Evolutionary conservation across 2,329 filamentous ascomycete genomes (phyloP).

Genomic region (Tolypocladium endophyticum): DNA sequence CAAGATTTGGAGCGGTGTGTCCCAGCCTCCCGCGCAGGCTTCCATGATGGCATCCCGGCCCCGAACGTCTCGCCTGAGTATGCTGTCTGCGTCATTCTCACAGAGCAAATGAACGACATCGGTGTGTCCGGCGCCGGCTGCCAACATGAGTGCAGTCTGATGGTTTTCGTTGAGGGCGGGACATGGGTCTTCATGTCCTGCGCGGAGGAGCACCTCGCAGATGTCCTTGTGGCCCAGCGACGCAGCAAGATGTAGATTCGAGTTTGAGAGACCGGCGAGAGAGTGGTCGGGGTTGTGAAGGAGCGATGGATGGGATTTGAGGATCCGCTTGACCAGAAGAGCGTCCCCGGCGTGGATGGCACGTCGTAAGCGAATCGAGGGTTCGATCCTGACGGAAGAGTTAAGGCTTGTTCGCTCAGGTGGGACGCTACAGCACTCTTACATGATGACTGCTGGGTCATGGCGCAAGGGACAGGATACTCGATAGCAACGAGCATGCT

Average conservation of each 20-base stretch:
- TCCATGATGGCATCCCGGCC: constrained; percentile 67
- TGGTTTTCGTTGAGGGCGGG: constrained; percentile 70
- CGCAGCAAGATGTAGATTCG: constrained; percentile 72
- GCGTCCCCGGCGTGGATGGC: constrained; percentile 68
- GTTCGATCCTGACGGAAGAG: constrained; percentile 52
- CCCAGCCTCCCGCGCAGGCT: constrained; percentile 48
- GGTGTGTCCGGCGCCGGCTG: constrained; percentile 57
- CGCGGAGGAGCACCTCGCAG: constrained; percentile 57
- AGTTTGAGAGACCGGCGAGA: constrained; percentile 61
- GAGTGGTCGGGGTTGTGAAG: constrained; percentile 72
- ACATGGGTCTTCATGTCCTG: constrained; percentile 63
- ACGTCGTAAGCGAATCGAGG: constrained; percentile 65
- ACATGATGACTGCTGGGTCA: background rate
- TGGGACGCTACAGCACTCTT: background rate
- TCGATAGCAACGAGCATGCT: background rate
- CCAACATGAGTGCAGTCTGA: constrained; percentile 75
- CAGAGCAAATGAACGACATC: constrained; percentile 65
- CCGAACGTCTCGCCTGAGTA: constrained; percentile 53
- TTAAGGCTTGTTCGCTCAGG: background rate
- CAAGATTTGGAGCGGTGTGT: constrained; percentile 54
- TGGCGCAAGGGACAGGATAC: background rate
- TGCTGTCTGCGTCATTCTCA: constrained; percentile 49
- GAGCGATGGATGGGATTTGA: constrained; percentile 58
- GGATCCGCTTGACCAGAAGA: constrained; percentile 64
- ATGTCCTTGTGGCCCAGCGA: constrained; percentile 61